Base-by-base conservation (phyloP, 768 basidiomycete species). In the Leccinellum rugosiceps region DNA sequence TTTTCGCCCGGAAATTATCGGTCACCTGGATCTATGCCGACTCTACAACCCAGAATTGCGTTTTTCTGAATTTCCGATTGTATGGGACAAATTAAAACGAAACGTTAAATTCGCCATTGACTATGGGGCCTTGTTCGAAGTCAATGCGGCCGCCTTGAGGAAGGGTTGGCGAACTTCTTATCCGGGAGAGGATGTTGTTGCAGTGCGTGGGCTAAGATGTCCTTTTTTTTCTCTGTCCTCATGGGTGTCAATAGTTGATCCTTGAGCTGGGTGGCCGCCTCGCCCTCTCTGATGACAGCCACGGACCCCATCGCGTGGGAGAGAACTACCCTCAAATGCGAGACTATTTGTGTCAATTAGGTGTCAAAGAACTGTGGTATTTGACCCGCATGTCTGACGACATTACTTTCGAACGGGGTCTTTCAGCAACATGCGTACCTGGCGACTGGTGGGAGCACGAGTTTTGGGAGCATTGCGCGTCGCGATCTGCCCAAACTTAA, bases 261-360 rank as follows among this genome's bases (percentile, higher is more conserved):
- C 63, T 83, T n/a, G 68, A 78, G 44, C 72, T 78, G 49, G 83
- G 80, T 10, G 97, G 95, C 3, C 83, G 84, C 23, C 83, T 97
- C 61, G 82, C 87, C 19, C 79, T 99, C 26, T 98, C 96, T 6
- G 97, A 98, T 69, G 97, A 98, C 74, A 95, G 94, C 52, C 97
- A 99, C 66, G 94, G 92, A 1, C 89, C 93, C 2, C 83, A 85
- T 30, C 84, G 85, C 9, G 94, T 98, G 53, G 94, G 94, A 0
- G 77, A 93, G 57, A 93, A 98, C 71, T 99, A 98, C 65, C 66
- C 75, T 54, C 78, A 80, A 19, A 72, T 89, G 59, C 77, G 76
- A 48, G 76, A 78, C 11, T 98, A 98, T 72, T 75, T 94, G 28
- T 74, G 76, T 47, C 74, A 74, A 3, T 68, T 81, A n/a, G 83